Percentiles rank a stretch among this genome's conserved stretches.
Conservation (phyloP, 2,329 filamentous ascomycete species). For the Reticulascus tulasneorum region DNA sequence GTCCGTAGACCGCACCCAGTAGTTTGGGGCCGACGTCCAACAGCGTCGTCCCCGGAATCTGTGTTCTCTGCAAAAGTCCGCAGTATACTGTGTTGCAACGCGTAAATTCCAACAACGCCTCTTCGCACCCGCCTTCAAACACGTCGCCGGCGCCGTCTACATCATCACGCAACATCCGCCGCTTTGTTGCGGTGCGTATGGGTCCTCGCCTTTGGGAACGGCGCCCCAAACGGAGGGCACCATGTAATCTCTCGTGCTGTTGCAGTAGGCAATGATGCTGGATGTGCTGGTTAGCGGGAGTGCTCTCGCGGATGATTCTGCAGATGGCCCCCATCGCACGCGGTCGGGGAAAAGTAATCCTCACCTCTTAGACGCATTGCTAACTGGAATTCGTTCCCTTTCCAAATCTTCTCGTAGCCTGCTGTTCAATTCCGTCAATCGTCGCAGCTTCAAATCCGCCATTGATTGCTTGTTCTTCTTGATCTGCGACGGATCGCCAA, state of each 20-base stretch:
- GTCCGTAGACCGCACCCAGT: no score
- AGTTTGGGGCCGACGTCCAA: no score
- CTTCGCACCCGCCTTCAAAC: no score
- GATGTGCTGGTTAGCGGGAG: no score
- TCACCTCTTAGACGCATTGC: conserved; percentile 84
- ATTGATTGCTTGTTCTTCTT: conserved; percentile 98
- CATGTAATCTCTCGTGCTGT: conserved; percentile 98
- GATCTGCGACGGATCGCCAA: conserved; percentile 63
- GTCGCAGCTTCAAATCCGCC: conserved; percentile 94
- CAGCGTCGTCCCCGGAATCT: no score
- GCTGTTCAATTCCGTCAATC: conserved; percentile 94
- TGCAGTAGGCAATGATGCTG: conserved; percentile 97
- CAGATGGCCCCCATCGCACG: no score
- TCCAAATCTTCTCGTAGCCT: conserved; percentile 94
- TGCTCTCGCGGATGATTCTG: neutral
- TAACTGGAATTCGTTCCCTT: conserved; percentile 90
- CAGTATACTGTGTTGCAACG: no score
- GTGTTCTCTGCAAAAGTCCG: no score
- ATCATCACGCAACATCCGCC: conserved; percentile 94
- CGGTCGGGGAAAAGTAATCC: conserved; percentile 25
- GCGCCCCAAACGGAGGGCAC: conserved; percentile 94
- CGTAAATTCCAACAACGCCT: no score
- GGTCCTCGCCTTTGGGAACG: conserved; percentile 92
- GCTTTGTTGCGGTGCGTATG: conserved; percentile 94
- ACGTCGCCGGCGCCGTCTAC: conserved; percentile 51